Base-by-base conservation (phyloP, 1,284 basidiomycete genomes). In the Hortiboletus rubellus region DNA sequence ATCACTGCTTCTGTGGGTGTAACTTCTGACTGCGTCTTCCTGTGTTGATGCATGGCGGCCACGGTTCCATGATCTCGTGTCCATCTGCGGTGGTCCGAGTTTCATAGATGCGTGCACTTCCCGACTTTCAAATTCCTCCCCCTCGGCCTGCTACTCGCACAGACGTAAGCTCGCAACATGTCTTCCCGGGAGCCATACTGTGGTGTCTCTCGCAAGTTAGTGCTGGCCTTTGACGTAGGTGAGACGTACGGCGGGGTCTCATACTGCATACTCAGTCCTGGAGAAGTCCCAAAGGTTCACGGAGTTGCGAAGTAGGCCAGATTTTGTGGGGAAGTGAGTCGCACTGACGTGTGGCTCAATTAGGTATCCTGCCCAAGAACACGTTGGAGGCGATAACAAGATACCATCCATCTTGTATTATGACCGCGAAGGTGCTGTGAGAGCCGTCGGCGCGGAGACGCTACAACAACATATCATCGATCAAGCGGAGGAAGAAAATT, bases 351-450 rank as follows among this genome's bases (percentile, higher is more conserved):
- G 11, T 12, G 7, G 58, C 0, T 41, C 17, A 24, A 37, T 24
- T 53, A 80, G 79, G 43, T 79, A 73, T 54, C 77, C 77, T 3
- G 75, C 73, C 2, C 77, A 79, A 55, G 73, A 76, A 31, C 67
- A 74, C 43, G 65, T 70, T 7, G 71, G 71, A 1, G 73, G 77
- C 0, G 71, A 82, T 46, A 78, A 73, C 7, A 85, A 85, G 62
- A 81, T 85, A 31, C 84, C 83, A 0, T 80, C 82, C 0, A 71
- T 83, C 17, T 66, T 85, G 45, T 84, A 78, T 56, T 86, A 85
- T 63, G 78, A 80, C 49, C 60, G 59, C 8, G 58, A 72, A 15
- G 82, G 81, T 1, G 58, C 55, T 1, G 72, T 80, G 4, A 69
- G 69, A 24, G 80, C 81, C 1, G 70, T 76, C 5, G 83, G 83